These are phyloP conservation scores for Liriodendron chinense DNA, from an alignment of 164 flowering plant genomes.

Conservation along the genomic window DNA sequence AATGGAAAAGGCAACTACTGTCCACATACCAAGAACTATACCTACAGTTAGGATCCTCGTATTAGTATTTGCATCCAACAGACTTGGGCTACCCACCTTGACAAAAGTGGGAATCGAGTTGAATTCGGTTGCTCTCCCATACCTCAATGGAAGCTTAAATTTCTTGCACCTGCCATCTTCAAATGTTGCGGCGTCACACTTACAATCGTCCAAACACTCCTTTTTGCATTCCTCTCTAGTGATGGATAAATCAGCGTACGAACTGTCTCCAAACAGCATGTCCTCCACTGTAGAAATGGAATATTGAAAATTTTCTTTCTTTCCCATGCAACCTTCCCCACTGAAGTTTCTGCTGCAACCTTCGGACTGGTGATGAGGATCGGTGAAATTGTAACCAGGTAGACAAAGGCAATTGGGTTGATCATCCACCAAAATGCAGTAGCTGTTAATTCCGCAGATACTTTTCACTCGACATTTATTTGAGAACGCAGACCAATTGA, in stretches of 20 bases:
- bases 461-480: constrained; percentile 14
- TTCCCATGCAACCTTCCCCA: constrained; percentile 18
- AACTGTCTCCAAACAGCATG: constrained; percentile 30
- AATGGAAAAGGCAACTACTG: not conserved
- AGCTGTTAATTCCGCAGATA: constrained; percentile 19
- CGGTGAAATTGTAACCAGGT: not conserved
- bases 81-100: not conserved
- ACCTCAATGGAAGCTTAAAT: constrained; percentile 31
- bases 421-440: not conserved
- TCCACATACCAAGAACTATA: not conserved
- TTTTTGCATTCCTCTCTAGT: constrained; percentile 18
- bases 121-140: constrained; percentile 7
- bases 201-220: constrained; percentile 36
- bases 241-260: constrained; percentile 6
- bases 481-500: not conserved
- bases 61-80: not conserved
- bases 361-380: constrained; percentile 17
- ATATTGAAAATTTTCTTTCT: constrained; percentile 1
- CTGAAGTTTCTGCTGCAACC: constrained; percentile 30
- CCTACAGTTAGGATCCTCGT: not conserved
- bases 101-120: not conserved
- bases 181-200: constrained; percentile 28
- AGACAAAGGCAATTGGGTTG: constrained; percentile 32
- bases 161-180: constrained; percentile 13
- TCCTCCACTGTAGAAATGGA: not conserved